Evolutionary conservation across 2,329 filamentous ascomycete genomes (phyloP), one percentile per base, ranked within the genome.

Genomic region (Diaporthe batatas): DNA sequence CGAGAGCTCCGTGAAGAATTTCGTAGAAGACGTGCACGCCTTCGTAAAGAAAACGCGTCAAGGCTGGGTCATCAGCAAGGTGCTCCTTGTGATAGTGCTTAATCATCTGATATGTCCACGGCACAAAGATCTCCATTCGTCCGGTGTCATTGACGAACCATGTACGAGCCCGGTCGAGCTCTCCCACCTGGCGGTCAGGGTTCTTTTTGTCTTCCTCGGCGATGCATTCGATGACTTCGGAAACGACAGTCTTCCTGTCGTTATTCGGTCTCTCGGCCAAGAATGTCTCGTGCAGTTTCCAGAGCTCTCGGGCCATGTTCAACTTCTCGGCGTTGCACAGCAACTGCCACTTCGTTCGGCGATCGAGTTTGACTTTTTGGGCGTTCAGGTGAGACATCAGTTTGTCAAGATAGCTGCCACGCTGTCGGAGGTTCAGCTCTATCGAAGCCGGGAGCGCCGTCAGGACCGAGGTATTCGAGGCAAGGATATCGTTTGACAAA

Each of bases 261-360:
- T 89, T 88, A 23, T 86, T 85, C 18, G 89, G 85, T 12, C 90
- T 89, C 67, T 86, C 86, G 68, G 89, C 86, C 10, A 91, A 86
- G 68, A 92, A 92, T 10, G 86, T 84, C 79, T 98, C 93, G 78
- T 97, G 94, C 69, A 90, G 87, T 75, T 91, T 91, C 95, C 96
- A 98, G 49, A 98, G 87, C 58, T 91, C 87, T 74, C 89, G 88
- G 23, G 94, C 94, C 47, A 95, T 93, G 55, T 92, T 91, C 83
- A 98, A 89, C 82, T 95, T 98, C 81, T 99, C 96, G 0, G 96
- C 96, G 78, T 96, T 91, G 86, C 91, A 93, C n/a, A 99, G 85
- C 42, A 99, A 83, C 75, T 89, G 87, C 95, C 95, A 98, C 76
- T 91, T 91, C 1, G 91, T 91, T 32, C 84, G 84, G 53, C 90